A percentile compares a stretch with the other conserved stretches of the same genome.
Conservation (phyloP, 352 stramenopile species). For the Peronospora destructor region DNA sequence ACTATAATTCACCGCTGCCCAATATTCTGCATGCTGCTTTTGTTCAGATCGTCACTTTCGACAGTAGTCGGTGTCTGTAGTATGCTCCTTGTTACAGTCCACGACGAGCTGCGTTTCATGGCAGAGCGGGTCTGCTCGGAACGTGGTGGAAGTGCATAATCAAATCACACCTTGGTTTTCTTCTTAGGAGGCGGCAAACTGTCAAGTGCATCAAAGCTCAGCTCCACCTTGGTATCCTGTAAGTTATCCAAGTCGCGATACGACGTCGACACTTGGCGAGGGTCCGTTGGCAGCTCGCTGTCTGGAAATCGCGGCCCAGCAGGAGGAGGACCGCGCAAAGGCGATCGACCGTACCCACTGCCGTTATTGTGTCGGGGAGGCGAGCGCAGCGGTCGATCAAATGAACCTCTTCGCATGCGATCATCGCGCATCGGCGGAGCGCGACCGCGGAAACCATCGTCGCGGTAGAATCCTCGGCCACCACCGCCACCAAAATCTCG, state of each 20-base stretch:
- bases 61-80: constrained; percentile 15
- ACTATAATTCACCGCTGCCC: constrained; percentile 14
- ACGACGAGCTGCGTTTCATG: constrained; percentile 6
- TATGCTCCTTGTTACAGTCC: constrained; percentile 19
- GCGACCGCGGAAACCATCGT: constrained; percentile 50
- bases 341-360: constrained; percentile 25
- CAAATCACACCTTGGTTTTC: constrained; percentile 64
- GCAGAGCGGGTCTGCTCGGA: constrained; percentile 6
- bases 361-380: constrained; percentile 28
- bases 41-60: constrained; percentile 18
- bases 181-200: constrained; percentile 80
- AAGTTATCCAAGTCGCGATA: constrained; percentile 83
- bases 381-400: constrained; percentile 35
- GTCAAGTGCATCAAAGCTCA: constrained; percentile 77
- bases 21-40: constrained; percentile 15
- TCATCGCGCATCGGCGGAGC: constrained; percentile 47
- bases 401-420: constrained; percentile 39
- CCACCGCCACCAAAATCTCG: constrained; percentile 27
- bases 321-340: constrained; percentile 21
- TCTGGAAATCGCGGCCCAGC: constrained; percentile 40
- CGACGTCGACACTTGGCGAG: constrained; percentile 72
- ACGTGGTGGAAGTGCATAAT: constrained; percentile 8
- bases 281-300: constrained; percentile 65
- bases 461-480: constrained; percentile 48
- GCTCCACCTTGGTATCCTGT: constrained; percentile 75